phyloP scores from a whole-genome alignment of 2,329 filamentous ascomycete species.

The Helicocarpus griseus region DNA sequence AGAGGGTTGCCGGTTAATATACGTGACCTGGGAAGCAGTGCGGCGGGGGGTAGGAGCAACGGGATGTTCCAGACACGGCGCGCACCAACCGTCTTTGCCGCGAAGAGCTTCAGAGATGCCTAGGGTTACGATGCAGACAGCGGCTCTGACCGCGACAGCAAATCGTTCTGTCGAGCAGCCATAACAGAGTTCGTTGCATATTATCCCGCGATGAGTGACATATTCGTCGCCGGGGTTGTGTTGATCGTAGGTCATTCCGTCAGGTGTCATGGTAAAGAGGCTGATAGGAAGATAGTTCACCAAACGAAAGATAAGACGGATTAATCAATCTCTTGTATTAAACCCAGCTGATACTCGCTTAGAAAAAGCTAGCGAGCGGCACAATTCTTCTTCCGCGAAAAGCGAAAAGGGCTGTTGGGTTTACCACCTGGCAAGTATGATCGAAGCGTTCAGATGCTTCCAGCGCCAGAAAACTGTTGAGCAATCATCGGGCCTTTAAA shows the following conservation, averaged over 20 bases:
- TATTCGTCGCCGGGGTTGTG: neutral
- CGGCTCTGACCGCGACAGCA: neutral
- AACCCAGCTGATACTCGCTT: too few relatives aligned
- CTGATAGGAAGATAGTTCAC: too few relatives aligned
- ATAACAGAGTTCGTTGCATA: constrained; percentile 3
- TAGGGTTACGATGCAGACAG: neutral
- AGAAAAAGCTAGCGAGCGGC: too few relatives aligned
- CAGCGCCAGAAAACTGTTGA: neutral
- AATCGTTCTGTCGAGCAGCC: constrained; percentile 3
- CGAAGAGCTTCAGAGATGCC: constrained; percentile 2
- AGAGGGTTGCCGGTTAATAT: neutral
- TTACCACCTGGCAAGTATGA: neutral
- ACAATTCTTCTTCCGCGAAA: too few relatives aligned
- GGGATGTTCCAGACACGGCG: neutral
- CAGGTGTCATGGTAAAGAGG: too few relatives aligned
- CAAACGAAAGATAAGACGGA: too few relatives aligned
- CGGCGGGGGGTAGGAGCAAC: neutral
- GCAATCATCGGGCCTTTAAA: neutral
- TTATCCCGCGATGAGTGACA: neutral
- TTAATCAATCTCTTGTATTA: too few relatives aligned
- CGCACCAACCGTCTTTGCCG: constrained; percentile 4
- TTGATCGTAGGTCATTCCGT: neutral
- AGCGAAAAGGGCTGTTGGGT: too few relatives aligned
- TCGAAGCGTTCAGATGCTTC: too few relatives aligned
- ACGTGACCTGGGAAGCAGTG: neutral